Conservation (phyloP, 2,329 filamentous ascomycete species). For the Xylariaceae sp. region DNA sequence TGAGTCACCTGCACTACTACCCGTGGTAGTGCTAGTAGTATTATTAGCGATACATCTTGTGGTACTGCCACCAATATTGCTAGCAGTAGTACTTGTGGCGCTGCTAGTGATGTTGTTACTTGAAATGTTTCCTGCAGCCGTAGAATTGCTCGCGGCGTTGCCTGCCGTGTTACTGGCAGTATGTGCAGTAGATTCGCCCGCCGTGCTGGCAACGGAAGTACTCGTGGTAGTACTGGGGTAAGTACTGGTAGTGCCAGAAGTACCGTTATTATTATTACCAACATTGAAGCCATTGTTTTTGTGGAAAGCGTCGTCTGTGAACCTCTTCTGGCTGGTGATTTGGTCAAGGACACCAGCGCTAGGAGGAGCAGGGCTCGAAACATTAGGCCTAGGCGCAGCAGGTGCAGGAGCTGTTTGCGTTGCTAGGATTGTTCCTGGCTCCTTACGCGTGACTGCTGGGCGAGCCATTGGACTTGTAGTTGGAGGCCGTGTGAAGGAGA, state of each 20-base stretch:
- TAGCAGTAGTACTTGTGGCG: neutral
- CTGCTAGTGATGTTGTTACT: conserved; percentile 2
- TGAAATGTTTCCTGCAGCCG: no score
- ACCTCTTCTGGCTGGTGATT: conserved; percentile 35
- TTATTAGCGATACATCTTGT: neutral
- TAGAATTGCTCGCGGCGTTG: no score
- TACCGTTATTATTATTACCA: neutral
- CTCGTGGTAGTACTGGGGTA: neutral
- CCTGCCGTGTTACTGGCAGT: conserved; percentile 1
- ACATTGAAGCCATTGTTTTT: conserved; percentile 14
- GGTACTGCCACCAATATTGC: conserved; percentile 1
- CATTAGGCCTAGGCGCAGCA: conserved; percentile 25
- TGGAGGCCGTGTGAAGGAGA: conserved; percentile 34
- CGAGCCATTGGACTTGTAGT: conserved; percentile 31
- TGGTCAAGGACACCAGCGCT: conserved; percentile 39
- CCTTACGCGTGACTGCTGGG: conserved; percentile 30
- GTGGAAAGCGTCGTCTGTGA: conserved; percentile 23
- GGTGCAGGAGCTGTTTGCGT: conserved; percentile 13
- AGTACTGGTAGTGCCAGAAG: neutral
- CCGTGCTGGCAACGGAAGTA: neutral
- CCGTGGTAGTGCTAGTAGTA: neutral
- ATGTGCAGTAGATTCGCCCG: neutral
- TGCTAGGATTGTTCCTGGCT: conserved; percentile 10
- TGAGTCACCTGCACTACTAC: neutral
- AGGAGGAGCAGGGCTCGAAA: conserved; percentile 32